phyloP scores from a whole-genome alignment of 345 rosid genomes.

The Eutrema heterophyllum region DNA sequence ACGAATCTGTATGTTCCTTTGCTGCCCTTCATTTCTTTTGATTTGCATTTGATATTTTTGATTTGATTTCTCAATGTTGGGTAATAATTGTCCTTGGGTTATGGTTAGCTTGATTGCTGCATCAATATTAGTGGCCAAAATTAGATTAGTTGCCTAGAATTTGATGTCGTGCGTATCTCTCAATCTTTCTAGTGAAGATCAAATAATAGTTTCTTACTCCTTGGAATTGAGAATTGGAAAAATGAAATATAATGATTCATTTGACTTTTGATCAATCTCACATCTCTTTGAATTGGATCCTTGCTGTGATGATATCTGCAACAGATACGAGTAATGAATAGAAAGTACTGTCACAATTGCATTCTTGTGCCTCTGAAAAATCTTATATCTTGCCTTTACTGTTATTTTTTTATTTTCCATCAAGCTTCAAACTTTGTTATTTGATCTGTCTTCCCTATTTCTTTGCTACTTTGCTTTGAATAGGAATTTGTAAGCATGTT shows the following conservation, averaged over 20 bases:
- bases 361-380: neutral
- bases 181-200: neutral
- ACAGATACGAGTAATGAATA: neutral
- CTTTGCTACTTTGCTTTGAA: neutral
- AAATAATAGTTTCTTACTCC: neutral
- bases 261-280: neutral
- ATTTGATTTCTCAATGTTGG: neutral
- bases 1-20: conserved; percentile 64
- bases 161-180: neutral
- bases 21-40: neutral
- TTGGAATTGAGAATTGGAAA: neutral
- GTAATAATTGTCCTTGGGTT: neutral
- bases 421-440: conserved; percentile 10
- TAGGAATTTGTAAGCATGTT: neutral
- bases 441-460: neutral
- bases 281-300: neutral
- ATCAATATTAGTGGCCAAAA: neutral
- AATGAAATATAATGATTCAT: neutral
- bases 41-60: neutral
- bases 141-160: neutral
- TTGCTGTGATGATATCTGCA: neutral
- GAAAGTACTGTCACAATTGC: neutral
- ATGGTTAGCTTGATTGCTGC: neutral
- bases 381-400: neutral
- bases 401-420: neutral